phyloP scores from a whole-genome alignment of 176 grass and related monocot species.

The Urochloa ruziziensis region DNA sequence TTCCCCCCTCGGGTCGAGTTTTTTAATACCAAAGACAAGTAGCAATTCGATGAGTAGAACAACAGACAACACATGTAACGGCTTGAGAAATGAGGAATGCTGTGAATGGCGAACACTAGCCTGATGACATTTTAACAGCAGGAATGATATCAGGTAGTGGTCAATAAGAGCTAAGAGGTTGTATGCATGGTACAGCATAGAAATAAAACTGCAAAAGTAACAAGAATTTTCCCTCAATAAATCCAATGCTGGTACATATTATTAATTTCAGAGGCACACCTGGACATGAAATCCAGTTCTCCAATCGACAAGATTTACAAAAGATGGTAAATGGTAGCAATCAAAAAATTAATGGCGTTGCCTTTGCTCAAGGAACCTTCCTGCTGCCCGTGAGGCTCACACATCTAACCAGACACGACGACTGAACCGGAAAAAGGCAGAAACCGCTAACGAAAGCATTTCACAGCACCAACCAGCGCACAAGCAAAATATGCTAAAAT shows the following conservation, averaged over 20 bases:
- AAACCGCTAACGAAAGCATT: slow-evolving; percentile 3
- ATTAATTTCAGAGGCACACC: slow-evolving; percentile 13
- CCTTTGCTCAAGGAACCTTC: slow-evolving; percentile 23
- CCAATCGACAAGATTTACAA: slow-evolving; percentile 27
- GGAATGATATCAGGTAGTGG: too few relatives aligned
- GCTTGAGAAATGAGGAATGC: too few relatives aligned
- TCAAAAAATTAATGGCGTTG: slow-evolving; percentile 26
- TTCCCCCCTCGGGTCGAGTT: too few relatives aligned
- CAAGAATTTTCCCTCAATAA: neutral
- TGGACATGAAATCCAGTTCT: slow-evolving; percentile 29
- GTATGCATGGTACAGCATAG: neutral
- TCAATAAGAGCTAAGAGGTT: too few relatives aligned
- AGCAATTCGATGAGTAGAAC: neutral
- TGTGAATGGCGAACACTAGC: neutral
- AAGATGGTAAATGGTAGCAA: slow-evolving; percentile 27
- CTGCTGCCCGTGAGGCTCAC: neutral
- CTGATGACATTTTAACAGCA: neutral
- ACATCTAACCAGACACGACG: slow-evolving; percentile 37
- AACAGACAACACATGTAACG: too few relatives aligned
- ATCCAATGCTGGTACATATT: slow-evolving; percentile 26
- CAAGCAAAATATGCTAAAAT: slow-evolving; percentile 28
- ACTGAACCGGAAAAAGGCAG: slow-evolving; percentile 19
- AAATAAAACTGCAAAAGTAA: neutral
- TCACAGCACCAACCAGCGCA: slow-evolving; percentile 35
- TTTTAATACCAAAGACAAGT: too few relatives aligned